Conservation (phyloP, 345 rosid genomes). For the Brassica incana region DNA sequence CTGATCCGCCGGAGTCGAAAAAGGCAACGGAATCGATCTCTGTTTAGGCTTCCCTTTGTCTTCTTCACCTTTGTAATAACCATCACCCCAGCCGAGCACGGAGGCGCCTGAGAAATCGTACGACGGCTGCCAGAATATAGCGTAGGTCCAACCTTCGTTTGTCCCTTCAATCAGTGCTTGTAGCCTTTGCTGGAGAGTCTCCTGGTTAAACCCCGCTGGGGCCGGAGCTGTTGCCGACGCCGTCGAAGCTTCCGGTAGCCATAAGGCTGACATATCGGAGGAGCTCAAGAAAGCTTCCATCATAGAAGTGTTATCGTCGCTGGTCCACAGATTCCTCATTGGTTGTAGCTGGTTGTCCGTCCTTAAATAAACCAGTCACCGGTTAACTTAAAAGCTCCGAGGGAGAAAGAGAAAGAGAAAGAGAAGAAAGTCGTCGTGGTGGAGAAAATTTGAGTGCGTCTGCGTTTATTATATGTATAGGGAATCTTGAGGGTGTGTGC, state of each 20-base stretch:
- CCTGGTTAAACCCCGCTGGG: slow-evolving; percentile 56
- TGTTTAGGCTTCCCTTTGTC: slow-evolving; percentile 51
- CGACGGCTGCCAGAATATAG: slow-evolving; percentile 96
- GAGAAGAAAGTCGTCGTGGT: slow-evolving; percentile 13
- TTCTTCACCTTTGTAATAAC: slow-evolving; percentile 89
- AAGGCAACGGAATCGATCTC: slow-evolving; percentile 36
- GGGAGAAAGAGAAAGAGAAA: neutral
- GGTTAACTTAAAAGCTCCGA: neutral
- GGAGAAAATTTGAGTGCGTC: slow-evolving; percentile 18
- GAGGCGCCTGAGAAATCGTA: slow-evolving; percentile 62
- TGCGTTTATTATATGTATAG: slow-evolving; percentile 26
- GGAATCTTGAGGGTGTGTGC: slow-evolving; percentile 2
- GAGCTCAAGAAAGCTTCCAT: slow-evolving; percentile 94
- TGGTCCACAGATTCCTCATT: slow-evolving; percentile 77
- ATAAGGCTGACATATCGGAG: slow-evolving; percentile 66
- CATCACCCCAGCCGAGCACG: slow-evolving; percentile 91
- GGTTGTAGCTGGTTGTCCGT: slow-evolving; percentile 54
- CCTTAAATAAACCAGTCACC: slow-evolving; percentile 44
- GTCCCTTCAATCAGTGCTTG: slow-evolving; percentile 84
- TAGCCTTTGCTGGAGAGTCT: slow-evolving; percentile 84
- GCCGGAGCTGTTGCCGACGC: slow-evolving; percentile 13
- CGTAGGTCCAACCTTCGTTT: slow-evolving; percentile 85
- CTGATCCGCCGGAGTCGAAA: slow-evolving; percentile 63
- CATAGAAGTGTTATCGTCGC: slow-evolving; percentile 84
- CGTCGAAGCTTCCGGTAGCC: slow-evolving; percentile 56